Conservation (phyloP, 371 early-diverging fungal species). For the Gilbertella persicaria region DNA sequence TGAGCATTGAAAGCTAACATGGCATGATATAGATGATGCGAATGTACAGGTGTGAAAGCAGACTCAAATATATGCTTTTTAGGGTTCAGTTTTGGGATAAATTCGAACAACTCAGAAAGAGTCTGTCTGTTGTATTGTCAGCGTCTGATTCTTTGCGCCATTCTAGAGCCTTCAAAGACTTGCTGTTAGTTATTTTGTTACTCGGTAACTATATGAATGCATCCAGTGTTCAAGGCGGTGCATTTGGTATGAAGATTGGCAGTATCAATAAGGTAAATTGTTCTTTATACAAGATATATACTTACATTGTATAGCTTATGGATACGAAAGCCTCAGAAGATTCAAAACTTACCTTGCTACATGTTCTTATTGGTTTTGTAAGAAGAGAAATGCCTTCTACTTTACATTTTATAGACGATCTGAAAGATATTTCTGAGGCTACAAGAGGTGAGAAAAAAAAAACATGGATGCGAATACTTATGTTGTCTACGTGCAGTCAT, state of each 20-base stretch:
- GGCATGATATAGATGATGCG: constrained; percentile 38
- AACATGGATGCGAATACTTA: background rate
- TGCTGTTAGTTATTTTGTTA: constrained; percentile 52
- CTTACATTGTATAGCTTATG: constrained; percentile 28
- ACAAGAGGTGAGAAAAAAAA: constrained; percentile 32
- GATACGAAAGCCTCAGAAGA: constrained; percentile 54
- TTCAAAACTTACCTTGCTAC: constrained; percentile 44
- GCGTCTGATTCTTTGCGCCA: constrained; percentile 50
- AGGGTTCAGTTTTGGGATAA: constrained; percentile 52
- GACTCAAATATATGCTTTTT: constrained; percentile 53
- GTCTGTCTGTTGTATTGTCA: constrained; percentile 40
- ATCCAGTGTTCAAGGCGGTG: constrained; percentile 57
- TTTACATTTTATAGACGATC: constrained; percentile 37
- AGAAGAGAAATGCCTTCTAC: constrained; percentile 53
- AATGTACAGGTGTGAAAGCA: constrained; percentile 50
- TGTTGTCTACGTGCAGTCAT: constrained; percentile 28
- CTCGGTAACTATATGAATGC: constrained; percentile 69
- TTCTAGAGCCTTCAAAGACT: constrained; percentile 39
- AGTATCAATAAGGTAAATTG: constrained; percentile 54
- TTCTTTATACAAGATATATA: background rate
- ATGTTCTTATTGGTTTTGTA: constrained; percentile 49
- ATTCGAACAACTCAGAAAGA: constrained; percentile 42
- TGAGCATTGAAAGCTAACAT: background rate
- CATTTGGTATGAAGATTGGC: constrained; percentile 56
- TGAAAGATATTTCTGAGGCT: constrained; percentile 41